Conservation (phyloP, 805 yeast species). For the Zygosaccharomyces bisporus region DNA sequence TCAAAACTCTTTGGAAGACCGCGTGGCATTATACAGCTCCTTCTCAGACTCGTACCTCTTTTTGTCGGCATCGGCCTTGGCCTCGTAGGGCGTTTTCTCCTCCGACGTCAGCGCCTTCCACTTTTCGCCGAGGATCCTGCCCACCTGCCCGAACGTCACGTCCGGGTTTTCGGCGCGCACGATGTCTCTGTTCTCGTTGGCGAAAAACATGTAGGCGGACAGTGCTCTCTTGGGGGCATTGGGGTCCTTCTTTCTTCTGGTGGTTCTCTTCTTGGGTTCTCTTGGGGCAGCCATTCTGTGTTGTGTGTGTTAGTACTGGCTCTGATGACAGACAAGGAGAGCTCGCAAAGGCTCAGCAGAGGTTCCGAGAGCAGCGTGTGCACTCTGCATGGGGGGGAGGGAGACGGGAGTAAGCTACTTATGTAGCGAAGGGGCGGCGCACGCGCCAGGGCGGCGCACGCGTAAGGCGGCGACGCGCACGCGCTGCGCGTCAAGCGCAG, state of each 20-base stretch:
- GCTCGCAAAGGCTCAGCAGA: not conserved
- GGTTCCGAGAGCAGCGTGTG: not conserved
- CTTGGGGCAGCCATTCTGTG: conserved; percentile 38
- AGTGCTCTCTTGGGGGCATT: conserved; percentile 98
- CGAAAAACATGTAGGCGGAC: conserved; percentile 98
- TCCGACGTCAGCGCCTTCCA: conserved; percentile 89
- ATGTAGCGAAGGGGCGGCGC: not conserved
- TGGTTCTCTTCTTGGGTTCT: conserved; percentile 39
- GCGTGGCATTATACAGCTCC: conserved; percentile 67
- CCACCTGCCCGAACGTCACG: conserved; percentile 91
- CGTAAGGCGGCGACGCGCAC: too few species aligned
- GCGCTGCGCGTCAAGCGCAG: too few species aligned
- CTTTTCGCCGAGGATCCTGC: conserved; percentile 89
- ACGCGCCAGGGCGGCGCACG: too few species aligned
- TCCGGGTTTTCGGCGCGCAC: conserved; percentile 97
- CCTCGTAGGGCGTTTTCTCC: conserved; percentile 86
- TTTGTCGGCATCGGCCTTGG: conserved; percentile 92
- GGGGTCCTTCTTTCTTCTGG: conserved; percentile 68
- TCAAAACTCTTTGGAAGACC: conserved; percentile 9
- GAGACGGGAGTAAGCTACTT: not conserved
- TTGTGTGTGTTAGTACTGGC: not conserved
- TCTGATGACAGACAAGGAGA: not conserved
- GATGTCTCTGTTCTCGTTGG: conserved; percentile 93
- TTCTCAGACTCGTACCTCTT: conserved; percentile 96
- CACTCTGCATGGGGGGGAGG: not conserved